These are phyloP conservation scores for Thermothelomyces thermophilus DNA, from an alignment of 2,329 filamentous ascomycete genomes.

Conservation along the genomic window DNA sequence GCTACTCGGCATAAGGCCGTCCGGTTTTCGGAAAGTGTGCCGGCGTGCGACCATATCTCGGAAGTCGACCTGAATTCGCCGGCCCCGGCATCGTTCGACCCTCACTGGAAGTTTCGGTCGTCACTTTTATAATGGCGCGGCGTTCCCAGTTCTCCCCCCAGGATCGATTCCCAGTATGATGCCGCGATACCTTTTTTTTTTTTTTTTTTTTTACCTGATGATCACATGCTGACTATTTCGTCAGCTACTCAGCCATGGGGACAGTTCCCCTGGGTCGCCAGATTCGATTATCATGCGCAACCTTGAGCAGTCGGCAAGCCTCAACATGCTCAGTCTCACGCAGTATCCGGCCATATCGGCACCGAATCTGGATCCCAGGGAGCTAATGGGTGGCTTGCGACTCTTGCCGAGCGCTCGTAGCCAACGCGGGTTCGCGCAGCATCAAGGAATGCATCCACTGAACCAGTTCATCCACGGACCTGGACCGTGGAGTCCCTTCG, in stretches of 20 bases:
- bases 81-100: neutral
- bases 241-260: conserved; percentile 3
- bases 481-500: conserved; percentile 8
- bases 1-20: too few species aligned
- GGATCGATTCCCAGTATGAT: conserved; percentile 11
- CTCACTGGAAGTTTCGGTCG: neutral
- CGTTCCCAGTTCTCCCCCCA: conserved; percentile 1
- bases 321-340: neutral
- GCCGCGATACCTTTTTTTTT: neutral
- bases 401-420: neutral
- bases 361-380: neutral
- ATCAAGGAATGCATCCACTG: neutral
- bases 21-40: too few species aligned
- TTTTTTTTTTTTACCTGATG: too few species aligned
- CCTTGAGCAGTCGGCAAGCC: neutral
- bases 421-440: neutral
- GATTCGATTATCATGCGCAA: conserved; percentile 9
- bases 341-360: neutral
- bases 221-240: neutral
- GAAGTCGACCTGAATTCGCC: too few species aligned
- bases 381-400: neutral
- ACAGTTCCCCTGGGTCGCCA: conserved; percentile 3
- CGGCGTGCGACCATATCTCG: too few species aligned
- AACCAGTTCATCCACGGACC: conserved; percentile 6
- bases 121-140: conserved; percentile 6